These are phyloP conservation scores for Pythium chondricola DNA, from an alignment of 352 stramenopile genomes.

Conservation along the genomic window DNA sequence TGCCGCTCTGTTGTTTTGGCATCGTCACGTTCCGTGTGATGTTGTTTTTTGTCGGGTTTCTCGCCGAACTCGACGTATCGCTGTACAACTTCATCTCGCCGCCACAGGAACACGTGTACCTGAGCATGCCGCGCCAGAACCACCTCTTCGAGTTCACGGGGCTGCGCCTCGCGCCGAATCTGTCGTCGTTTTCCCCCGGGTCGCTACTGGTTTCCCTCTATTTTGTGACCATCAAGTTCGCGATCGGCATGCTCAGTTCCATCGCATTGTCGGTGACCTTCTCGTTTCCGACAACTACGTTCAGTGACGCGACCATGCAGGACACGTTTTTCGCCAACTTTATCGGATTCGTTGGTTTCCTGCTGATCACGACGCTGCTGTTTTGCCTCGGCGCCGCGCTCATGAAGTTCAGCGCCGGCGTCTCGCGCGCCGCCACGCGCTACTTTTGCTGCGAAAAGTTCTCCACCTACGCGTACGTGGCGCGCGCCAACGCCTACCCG, in stretches of 20 bases:
- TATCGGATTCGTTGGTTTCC: constrained; percentile 36
- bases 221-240: constrained; percentile 57
- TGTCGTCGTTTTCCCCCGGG: constrained; percentile 35
- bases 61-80: constrained; percentile 50
- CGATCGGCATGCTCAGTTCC: constrained; percentile 40
- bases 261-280: constrained; percentile 48
- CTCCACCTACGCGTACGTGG: constrained; percentile 35
- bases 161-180: constrained; percentile 43
- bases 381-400: constrained; percentile 41
- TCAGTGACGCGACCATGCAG: constrained; percentile 30
- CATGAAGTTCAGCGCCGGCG: constrained; percentile 40
- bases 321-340: constrained; percentile 32
- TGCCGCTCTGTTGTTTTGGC: constrained; percentile 52
- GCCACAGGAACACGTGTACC: constrained; percentile 40
- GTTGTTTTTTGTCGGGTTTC: constrained; percentile 38
- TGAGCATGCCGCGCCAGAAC: constrained; percentile 25
- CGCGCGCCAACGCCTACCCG: constrained; percentile 15
- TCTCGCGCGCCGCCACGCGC: constrained; percentile 41
- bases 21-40: constrained; percentile 48
- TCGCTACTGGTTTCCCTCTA: constrained; percentile 45
- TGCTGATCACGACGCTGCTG: constrained; percentile 37
- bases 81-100: constrained; percentile 64
- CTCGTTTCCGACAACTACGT: constrained; percentile 35
- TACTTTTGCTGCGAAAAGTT: constrained; percentile 71
- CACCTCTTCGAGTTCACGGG: constrained; percentile 32